Evolutionary conservation across 2,329 filamentous ascomycete genomes (phyloP), one percentile per base, ranked within the genome.

Genomic region (Fusarium ambrosium): DNA sequence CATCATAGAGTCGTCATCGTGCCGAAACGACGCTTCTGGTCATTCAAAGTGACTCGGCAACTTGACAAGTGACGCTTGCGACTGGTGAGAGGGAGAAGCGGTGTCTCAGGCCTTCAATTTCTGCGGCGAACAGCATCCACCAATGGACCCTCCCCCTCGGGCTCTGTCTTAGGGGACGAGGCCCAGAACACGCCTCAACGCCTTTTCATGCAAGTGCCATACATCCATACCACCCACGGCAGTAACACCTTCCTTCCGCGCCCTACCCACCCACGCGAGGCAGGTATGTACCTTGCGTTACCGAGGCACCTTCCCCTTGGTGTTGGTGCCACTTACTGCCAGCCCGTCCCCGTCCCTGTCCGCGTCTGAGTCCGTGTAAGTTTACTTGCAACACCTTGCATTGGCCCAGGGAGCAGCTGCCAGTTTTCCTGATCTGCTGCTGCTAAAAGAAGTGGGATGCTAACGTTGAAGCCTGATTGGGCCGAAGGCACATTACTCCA

Each of bases 1-100:
- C 65, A 65, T 72, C 65, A 64, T 66, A n/a, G 8, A 45, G 55
- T 69, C 69, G 65, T 69, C 69, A 72, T 72, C 37, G 13, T 62
- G 37, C 58, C 62, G 43, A 63, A 60, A 51, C 43, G 39, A 41
- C 37, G 16, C 24, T 45, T 71, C 34, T 32, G 53, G n/a, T 27
- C 20, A 56, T 72, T 62, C 11, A 18, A 29, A 43, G 34, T 41
- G 37, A 56, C 14, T 51, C 48, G 53, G 59, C 39, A 32, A 22
- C 45, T 65, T 61, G 51, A 60, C 51, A 45, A 24, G 53, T 55
- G 48, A 58, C 34, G 37, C 48, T 45, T 60, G 18, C 24, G 18
- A 48, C 39, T 72, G 68, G 61, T 39, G 63, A 60, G 48, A 36
- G 43, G 61, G 34, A 65, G 34, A 59, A 64, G 51, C 41, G 24